Percentiles rank a stretch among this genome's conserved stretches.
These are phyloP conservation scores for Vitis hybrid DNA, from an alignment of 177 flowering plant genomes.

Conservation along the genomic window DNA sequence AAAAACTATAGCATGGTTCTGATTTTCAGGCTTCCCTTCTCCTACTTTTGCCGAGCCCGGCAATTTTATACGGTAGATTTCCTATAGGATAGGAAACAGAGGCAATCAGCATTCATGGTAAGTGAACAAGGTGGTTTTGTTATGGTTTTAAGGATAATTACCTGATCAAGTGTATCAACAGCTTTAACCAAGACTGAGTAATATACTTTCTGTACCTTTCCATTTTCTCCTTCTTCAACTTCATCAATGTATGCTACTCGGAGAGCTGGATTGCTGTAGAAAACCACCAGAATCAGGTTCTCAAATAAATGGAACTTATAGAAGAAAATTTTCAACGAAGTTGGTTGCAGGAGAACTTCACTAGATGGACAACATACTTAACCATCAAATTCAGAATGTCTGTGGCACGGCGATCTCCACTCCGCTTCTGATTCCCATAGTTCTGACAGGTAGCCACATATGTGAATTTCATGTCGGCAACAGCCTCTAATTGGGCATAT, in stretches of 20 bases:
- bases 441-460: conserved; percentile 95
- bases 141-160: conserved; percentile 22
- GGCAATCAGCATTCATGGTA: conserved; percentile 1
- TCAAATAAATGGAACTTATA: neutral
- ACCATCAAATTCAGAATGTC: conserved; percentile 96
- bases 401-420: conserved; percentile 95
- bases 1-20: conserved; percentile 94
- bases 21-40: conserved; percentile 99
- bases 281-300: conserved; percentile 7
- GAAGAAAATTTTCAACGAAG: neutral
- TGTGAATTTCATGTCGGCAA: conserved; percentile 96
- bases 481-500: conserved; percentile 81
- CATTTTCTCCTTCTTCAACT: conserved; percentile 87
- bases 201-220: conserved; percentile 75
- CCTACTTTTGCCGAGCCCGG: conserved; percentile 95
- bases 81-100: conserved; percentile 41
- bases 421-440: conserved; percentile 91
- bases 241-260: conserved; percentile 99
- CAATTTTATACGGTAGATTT: conserved; percentile 93
- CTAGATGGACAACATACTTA: conserved; percentile 60
- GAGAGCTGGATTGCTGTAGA: conserved; percentile 78
- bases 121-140: neutral
- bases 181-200: conserved; percentile 94
- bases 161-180: conserved; percentile 94
- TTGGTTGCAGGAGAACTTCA: conserved; percentile 5